Base-by-base conservation (phyloP, 2,329 filamentous ascomycete genomes). In the Alternaria brassicicola region DNA sequence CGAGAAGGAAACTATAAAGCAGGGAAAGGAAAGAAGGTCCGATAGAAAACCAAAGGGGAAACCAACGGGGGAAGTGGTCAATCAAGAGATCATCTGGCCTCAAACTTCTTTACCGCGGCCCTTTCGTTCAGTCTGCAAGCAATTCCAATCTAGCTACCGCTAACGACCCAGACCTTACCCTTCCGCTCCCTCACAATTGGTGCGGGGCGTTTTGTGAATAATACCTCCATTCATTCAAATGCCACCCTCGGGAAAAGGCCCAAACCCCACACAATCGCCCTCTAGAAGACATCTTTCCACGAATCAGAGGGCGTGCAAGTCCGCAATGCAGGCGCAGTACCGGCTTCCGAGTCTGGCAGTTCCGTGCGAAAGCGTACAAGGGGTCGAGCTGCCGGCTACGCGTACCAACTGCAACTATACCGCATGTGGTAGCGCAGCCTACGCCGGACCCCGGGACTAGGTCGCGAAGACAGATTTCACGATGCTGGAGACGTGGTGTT, bases 401-500 rank as follows among this genome's bases (percentile, higher is more conserved):
- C 19, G 36, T 39, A 15, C 36, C 7, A 39, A 39, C 36, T 39
- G 36, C 19, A 39, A 23, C 59, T 41, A 61, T 52, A 42, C 59
- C 30, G 19, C 10, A 49, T 55, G n/a, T 6, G 48, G 59, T 36
- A 62, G 41, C 21, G 31, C 28, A 62, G 35, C 59, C 59, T 57
- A 55, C 31, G 41, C 43, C 43, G 56, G 45, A 47, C 53, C 51
- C 55, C 52, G 28, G 6, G 39, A 10, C 41, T 15, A n/a, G 5
- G 36, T n/a, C 15, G 17, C 26, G 23, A 55, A 54, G 43, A 25
- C 54, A 38, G 54, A 46, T 55, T 57, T 63, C 64, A 66, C 62
- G 62, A 66, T 66, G 60, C 45, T 52, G 47, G 17, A 42, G 57
- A 45, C 50, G 55, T 66, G 64, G 62, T 66, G 60, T 65, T 66